Conservation (phyloP, 2,329 filamentous ascomycete genomes). For the Fusarium piperis region DNA sequence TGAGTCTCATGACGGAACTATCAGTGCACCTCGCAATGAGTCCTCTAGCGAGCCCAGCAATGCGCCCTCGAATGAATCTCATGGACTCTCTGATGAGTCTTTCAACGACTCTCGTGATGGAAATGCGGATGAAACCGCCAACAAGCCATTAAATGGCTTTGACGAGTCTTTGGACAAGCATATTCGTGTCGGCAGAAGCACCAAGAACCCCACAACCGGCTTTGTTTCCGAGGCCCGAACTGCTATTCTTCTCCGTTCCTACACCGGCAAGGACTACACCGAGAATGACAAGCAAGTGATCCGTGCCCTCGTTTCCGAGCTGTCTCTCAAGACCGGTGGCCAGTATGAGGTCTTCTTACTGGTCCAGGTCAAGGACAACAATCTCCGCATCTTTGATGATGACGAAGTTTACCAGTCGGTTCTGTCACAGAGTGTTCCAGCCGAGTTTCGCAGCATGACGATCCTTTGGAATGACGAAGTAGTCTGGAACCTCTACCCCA, state of each 20-base stretch:
- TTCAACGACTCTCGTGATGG: not conserved
- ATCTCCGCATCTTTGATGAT: slow-evolving; percentile 67
- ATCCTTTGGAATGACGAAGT: slow-evolving; percentile 79
- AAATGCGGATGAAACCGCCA: not conserved
- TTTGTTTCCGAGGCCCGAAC: slow-evolving; percentile 64
- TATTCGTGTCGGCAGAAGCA: slow-evolving; percentile 16
- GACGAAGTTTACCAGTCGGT: slow-evolving; percentile 67
- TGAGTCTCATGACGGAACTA: not conserved
- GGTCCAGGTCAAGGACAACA: slow-evolving; percentile 77
- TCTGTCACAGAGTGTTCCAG: slow-evolving; percentile 70
- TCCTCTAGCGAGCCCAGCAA: not conserved
- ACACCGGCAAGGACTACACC: slow-evolving; percentile 78
- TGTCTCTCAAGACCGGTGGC: slow-evolving; percentile 78
- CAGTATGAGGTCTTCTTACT: slow-evolving; percentile 85
- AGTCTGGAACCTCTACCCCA: slow-evolving; percentile 81
- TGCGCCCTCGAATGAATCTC: not conserved
- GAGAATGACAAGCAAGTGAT: slow-evolving; percentile 83
- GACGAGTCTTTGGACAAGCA: slow-evolving; percentile 6
- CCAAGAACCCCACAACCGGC: slow-evolving; percentile 22
- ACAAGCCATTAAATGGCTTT: too few relatives aligned
- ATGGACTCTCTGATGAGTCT: not conserved
- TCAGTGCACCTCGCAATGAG: not conserved
- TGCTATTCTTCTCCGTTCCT: slow-evolving; percentile 79
- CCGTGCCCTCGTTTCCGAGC: slow-evolving; percentile 80
- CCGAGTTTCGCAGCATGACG: slow-evolving; percentile 75